Conservation (phyloP, 139 green algal species). For the Desmodesmus armatus region DNA sequence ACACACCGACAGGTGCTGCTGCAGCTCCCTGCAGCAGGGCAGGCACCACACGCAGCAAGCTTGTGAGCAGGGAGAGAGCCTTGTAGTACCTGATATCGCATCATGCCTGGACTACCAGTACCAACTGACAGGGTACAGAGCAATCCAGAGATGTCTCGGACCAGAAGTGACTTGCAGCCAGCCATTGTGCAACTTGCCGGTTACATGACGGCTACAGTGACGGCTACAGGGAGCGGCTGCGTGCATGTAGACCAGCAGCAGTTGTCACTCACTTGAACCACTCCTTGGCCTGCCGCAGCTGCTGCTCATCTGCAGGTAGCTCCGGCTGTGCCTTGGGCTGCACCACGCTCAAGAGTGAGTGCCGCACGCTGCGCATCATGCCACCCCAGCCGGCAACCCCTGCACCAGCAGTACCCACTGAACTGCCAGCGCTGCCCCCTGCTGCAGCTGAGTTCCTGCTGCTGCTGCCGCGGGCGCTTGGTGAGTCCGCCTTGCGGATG, state of each 20-base stretch:
- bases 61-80: not conserved
- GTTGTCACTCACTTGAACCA: conserved; percentile 39
- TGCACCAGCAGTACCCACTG: not conserved
- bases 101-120: too few relatives aligned
- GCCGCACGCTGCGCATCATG: conserved; percentile 35
- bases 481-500: not conserved
- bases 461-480: conserved; percentile 1
- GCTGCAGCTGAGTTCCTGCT: not conserved
- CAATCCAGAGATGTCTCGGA: too few relatives aligned
- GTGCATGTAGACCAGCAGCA: too few relatives aligned
- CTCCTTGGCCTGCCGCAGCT: conserved; percentile 60
- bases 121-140: too few relatives aligned
- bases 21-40: conserved; percentile 46
- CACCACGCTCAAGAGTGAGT: conserved; percentile 35
- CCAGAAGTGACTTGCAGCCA: too few relatives aligned
- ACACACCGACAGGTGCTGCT: conserved; percentile 52
- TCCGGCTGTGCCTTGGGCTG: conserved; percentile 32
- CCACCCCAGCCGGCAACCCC: conserved; percentile 2
- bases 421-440: not conserved
- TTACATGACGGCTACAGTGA: not conserved
- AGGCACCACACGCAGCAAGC: not conserved
- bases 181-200: not conserved
- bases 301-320: conserved; percentile 39
- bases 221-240: not conserved
- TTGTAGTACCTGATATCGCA: too few relatives aligned